Percentiles rank a stretch among this genome's conserved stretches.
phyloP scores from a whole-genome alignment of 2,329 filamentous ascomycete species.

The Cladosporium sp. region DNA sequence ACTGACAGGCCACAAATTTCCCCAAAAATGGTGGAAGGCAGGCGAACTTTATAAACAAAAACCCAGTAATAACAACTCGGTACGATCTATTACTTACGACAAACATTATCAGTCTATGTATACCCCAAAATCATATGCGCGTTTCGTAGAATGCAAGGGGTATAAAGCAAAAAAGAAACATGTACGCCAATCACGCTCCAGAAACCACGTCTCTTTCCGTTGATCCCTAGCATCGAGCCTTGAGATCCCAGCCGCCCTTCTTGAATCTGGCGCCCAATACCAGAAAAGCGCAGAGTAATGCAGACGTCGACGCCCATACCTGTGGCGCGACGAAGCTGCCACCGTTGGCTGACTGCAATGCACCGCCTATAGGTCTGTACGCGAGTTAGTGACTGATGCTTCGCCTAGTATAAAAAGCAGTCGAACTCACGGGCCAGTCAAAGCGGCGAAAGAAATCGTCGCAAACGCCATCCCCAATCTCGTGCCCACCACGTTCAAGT shows the following conservation, averaged over 20 bases:
- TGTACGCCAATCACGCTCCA: too few relatives aligned
- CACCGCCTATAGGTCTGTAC: slow-evolving; percentile 38
- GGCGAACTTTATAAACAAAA: too few relatives aligned
- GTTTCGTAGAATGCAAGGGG: too few relatives aligned
- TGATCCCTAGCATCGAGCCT: not conserved
- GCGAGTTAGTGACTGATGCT: not conserved
- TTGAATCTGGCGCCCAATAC: slow-evolving; percentile 20
- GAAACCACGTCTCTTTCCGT: too few relatives aligned
- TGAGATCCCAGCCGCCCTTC: slow-evolving; percentile 21
- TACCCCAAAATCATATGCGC: too few relatives aligned
- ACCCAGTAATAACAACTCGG: too few relatives aligned
- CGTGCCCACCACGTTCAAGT: slow-evolving; percentile 41
- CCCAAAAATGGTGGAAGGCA: too few relatives aligned
- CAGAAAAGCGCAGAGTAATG: slow-evolving; percentile 16
- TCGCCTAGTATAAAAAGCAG: not conserved
- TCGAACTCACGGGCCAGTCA: slow-evolving; percentile 35
- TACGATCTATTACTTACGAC: too few relatives aligned
- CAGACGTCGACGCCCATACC: slow-evolving; percentile 34
- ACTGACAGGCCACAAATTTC: too few relatives aligned
- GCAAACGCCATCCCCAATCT: slow-evolving; percentile 44
- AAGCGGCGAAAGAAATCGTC: slow-evolving; percentile 37
- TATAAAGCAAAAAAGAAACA: too few relatives aligned
- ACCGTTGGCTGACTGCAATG: slow-evolving; percentile 34
- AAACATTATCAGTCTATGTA: too few relatives aligned
- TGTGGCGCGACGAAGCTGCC: slow-evolving; percentile 40